A percentile compares a stretch with the other conserved stretches of the same genome.
Evolutionary conservation across 192 early-diverging fungal genomes (phyloP).

Genomic region (Coemansia pectinata): DNA sequence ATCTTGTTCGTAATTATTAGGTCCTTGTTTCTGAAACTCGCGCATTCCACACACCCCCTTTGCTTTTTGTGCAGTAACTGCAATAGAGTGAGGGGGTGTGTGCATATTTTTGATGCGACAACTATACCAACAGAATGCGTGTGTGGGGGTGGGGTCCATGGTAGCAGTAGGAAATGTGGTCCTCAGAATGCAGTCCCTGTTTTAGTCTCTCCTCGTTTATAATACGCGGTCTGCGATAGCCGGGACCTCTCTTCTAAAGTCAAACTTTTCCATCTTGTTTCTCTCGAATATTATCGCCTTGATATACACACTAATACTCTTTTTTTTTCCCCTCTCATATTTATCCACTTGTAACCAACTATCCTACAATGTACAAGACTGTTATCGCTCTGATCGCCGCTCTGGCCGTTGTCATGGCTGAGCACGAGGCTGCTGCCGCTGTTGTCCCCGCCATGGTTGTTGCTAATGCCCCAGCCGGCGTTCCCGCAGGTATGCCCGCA

Average conservation of each 20-base stretch:
- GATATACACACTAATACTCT: background rate
- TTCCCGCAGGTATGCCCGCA: background rate
- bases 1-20: background rate
- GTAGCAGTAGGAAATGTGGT: background rate
- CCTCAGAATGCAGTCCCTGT: background rate
- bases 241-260: background rate
- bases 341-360: no score
- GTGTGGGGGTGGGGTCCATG: background rate
- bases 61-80: background rate
- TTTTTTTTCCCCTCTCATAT: background rate
- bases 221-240: background rate
- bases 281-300: background rate
- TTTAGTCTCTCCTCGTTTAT: background rate
- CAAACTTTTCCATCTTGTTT: background rate
- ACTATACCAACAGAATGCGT: background rate
- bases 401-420: slow-evolving; percentile 8
- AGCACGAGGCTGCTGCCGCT: background rate
- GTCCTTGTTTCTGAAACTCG: background rate
- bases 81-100: background rate
- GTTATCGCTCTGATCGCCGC: slow-evolving; percentile 4
- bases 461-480: background rate
- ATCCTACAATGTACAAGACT: slow-evolving; percentile 1
- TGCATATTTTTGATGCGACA: background rate
- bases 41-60: background rate
- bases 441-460: background rate